Conservation (phyloP, 257 asterid species). For the Capsicum rhomboideum region DNA sequence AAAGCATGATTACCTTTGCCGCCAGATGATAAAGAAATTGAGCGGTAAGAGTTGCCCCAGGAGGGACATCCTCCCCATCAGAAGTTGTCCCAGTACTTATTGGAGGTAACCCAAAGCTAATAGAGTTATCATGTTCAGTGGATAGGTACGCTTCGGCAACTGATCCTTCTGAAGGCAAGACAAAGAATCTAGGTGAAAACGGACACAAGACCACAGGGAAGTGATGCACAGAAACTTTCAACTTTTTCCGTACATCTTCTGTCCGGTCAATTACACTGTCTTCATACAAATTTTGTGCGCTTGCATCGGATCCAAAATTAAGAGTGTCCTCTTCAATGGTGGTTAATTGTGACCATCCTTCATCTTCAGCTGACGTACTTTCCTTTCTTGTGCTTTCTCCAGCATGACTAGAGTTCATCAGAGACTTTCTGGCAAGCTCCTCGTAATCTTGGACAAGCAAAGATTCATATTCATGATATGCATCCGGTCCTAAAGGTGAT, state of each 20-base stretch:
- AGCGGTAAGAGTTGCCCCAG: conserved; percentile 86
- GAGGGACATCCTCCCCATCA: conserved; percentile 69
- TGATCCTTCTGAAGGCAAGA: conserved; percentile 97
- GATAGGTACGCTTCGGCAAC: conserved; percentile 80
- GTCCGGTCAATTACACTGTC: conserved; percentile 29
- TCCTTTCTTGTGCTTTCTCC: conserved; percentile 22
- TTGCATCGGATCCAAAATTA: conserved; percentile 25
- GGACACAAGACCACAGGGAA: conserved; percentile 88
- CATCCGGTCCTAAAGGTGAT: conserved; percentile 98
- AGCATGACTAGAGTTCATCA: conserved; percentile 20
- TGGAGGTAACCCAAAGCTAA: conserved; percentile 92
- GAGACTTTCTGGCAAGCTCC: conserved; percentile 61
- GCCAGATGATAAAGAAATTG: conserved; percentile 91
- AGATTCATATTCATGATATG: conserved; percentile 78
- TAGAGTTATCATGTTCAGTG: conserved; percentile 59
- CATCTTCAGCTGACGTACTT: conserved; percentile 38
- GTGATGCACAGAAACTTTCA: conserved; percentile 72
- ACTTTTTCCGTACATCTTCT: conserved; percentile 44
- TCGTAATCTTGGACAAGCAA: conserved; percentile 87
- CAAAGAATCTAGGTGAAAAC: conserved; percentile 82
- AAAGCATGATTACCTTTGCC: conserved; percentile 45
- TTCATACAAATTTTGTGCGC: conserved; percentile 22
- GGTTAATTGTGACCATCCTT: conserved; percentile 70
- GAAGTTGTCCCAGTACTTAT: conserved; percentile 56
- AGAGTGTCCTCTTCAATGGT: conserved; percentile 40